Conservation (phyloP, 345 rosid species). For the Euphorbia tirucalli region DNA sequence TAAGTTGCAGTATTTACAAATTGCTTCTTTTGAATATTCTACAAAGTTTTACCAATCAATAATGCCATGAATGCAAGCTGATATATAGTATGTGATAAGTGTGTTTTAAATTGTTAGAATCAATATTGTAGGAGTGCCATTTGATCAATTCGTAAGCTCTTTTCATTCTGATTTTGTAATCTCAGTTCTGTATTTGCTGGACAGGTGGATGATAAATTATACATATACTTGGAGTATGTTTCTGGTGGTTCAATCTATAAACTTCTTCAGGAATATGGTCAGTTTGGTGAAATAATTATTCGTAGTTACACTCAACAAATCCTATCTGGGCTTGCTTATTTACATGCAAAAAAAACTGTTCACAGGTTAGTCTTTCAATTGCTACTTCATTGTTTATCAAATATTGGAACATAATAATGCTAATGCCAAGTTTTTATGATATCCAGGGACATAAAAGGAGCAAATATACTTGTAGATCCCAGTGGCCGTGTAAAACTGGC, state of each 20-base stretch:
- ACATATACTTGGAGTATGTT: slow-evolving; percentile 73
- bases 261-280: slow-evolving; percentile 77
- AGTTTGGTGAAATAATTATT: slow-evolving; percentile 58
- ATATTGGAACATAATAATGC: slow-evolving; percentile 2
- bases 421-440: neutral
- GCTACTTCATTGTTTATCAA: neutral
- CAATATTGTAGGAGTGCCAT: neutral
- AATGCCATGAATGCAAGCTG: neutral
- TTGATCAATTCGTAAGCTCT: neutral
- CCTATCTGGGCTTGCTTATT: slow-evolving; percentile 64
- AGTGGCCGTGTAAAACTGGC: slow-evolving; percentile 75
- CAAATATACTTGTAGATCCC: slow-evolving; percentile 75
- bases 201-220: slow-evolving; percentile 63
- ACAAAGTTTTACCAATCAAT: neutral
- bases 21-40: neutral
- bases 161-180: neutral
- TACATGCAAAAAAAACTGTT: slow-evolving; percentile 64
- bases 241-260: slow-evolving; percentile 82
- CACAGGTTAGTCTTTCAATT: slow-evolving; percentile 47
- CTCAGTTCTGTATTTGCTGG: neutral
- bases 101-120: neutral
- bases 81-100: neutral
- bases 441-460: slow-evolving; percentile 75
- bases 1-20: neutral
- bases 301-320: slow-evolving; percentile 79